Evolutionary conservation across 768 basidiomycete species (phyloP).

Genomic region (Lactifluus subvellereus): DNA sequence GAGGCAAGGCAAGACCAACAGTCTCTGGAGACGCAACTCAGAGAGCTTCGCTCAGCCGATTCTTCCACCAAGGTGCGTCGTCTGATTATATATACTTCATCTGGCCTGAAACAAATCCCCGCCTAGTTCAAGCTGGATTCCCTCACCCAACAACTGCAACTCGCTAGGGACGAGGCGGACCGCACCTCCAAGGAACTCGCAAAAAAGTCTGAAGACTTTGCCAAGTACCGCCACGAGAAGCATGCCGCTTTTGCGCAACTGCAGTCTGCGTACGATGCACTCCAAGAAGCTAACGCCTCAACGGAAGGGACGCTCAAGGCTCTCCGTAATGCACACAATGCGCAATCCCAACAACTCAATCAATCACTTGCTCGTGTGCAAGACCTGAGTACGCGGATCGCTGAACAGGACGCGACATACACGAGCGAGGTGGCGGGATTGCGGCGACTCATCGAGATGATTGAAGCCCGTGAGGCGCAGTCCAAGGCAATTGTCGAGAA

Average conservation of each 20-base stretch:
- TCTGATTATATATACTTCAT: not conserved
- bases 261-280: conserved; percentile 70
- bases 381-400: conserved; percentile 68
- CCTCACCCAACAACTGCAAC: conserved; percentile 71
- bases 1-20: conserved; percentile 72
- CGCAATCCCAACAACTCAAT: conserved; percentile 69
- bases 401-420: conserved; percentile 81
- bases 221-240: conserved; percentile 75
- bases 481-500: conserved; percentile 75
- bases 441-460: conserved; percentile 69
- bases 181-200: conserved; percentile 64
- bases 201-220: conserved; percentile 73
- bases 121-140: conserved; percentile 81
- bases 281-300: conserved; percentile 61
- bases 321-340: conserved; percentile 63
- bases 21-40: conserved; percentile 55
- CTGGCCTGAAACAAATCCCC: conserved; percentile 12
- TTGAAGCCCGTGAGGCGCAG: conserved; percentile 85
- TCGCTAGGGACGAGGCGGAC: conserved; percentile 70
- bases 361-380: conserved; percentile 72
- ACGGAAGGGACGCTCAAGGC: conserved; percentile 65
- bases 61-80: conserved; percentile 64
- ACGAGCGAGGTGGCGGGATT: conserved; percentile 69
- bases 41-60: conserved; percentile 69
- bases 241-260: conserved; percentile 71